These are phyloP conservation scores for Raphanus raphanistrum DNA, from an alignment of 345 rosid genomes.

Conservation along the genomic window DNA sequence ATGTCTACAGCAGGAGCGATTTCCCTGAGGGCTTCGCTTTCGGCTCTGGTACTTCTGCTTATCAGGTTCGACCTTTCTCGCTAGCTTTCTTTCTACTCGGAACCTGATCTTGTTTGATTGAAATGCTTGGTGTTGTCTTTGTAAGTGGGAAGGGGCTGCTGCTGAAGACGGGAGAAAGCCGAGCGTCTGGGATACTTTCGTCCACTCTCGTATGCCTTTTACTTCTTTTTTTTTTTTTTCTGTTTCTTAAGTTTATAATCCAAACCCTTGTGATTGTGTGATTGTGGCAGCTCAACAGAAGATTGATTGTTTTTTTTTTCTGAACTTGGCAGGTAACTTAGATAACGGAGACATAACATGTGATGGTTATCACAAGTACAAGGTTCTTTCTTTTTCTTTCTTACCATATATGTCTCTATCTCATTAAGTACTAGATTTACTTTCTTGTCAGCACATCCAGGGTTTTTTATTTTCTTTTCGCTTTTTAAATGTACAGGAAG, in stretches of 20 bases:
- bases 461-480: not conserved
- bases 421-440: not conserved
- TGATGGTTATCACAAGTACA: slow-evolving; percentile 65
- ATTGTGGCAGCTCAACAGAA: not conserved
- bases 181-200: not conserved
- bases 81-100: not conserved
- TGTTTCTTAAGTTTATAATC: not conserved
- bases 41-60: not conserved
- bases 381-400: slow-evolving; percentile 32
- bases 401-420: not conserved
- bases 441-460: not conserved
- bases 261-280: not conserved
- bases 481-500: not conserved
- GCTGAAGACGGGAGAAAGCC: not conserved
- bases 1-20: not conserved
- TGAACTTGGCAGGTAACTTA: not conserved
- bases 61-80: not conserved
- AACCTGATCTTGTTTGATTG: not conserved
- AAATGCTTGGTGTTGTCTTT: not conserved
- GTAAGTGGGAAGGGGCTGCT: slow-evolving; percentile 1
- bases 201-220: not conserved
- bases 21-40: slow-evolving; percentile 1
- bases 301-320: not conserved
- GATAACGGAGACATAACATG: slow-evolving; percentile 50
- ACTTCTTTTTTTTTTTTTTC: not conserved